A percentile compares a stretch with the other conserved stretches of the same genome.
Evolutionary conservation across 2,329 filamentous ascomycete genomes (phyloP).

Genomic region (Xylaria sp.): DNA sequence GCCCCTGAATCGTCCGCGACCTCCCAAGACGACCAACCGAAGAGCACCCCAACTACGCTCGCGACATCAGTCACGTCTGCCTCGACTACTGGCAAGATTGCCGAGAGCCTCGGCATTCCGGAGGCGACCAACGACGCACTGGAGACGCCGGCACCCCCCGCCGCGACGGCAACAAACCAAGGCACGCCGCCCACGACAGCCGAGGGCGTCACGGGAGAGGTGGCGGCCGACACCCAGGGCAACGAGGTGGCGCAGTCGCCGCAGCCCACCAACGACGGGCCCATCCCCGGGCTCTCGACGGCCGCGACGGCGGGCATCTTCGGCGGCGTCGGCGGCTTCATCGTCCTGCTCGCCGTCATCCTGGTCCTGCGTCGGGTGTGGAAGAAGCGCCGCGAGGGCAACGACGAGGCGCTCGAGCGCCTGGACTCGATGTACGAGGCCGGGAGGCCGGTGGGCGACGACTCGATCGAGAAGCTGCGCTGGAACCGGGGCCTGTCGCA

Average conservation of each 20-base stretch:
- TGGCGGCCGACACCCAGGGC: conserved; percentile 8
- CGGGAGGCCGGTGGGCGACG: conserved; percentile 29
- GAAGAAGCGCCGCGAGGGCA: conserved; percentile 34
- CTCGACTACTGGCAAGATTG: conserved; percentile 27
- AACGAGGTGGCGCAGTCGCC: conserved; percentile 28
- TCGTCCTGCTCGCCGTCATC: conserved; percentile 29
- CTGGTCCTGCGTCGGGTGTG: conserved; percentile 36
- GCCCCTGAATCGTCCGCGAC: not conserved
- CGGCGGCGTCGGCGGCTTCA: conserved; percentile 33
- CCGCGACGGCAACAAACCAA: conserved; percentile 6
- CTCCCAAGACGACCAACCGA: conserved; percentile 1
- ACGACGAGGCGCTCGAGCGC: conserved; percentile 30
- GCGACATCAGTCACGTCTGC: conserved; percentile 28
- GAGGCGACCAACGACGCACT: conserved; percentile 13
- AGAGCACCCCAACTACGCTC: conserved; percentile 22
- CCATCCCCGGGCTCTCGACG: conserved; percentile 27
- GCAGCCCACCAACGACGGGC: conserved; percentile 8
- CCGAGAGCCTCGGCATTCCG: conserved; percentile 25
- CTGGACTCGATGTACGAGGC: conserved; percentile 36
- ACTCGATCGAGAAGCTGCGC: conserved; percentile 32
- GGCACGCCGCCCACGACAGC: conserved; percentile 11
- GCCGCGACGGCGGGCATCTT: conserved; percentile 35
- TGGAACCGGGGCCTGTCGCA: conserved; percentile 37
- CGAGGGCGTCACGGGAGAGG: conserved; percentile 4
- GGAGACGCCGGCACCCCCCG: conserved; percentile 3